These are phyloP conservation scores for Exsudoporus frostii DNA, from an alignment of 768 basidiomycete genomes.

Conservation along the genomic window DNA sequence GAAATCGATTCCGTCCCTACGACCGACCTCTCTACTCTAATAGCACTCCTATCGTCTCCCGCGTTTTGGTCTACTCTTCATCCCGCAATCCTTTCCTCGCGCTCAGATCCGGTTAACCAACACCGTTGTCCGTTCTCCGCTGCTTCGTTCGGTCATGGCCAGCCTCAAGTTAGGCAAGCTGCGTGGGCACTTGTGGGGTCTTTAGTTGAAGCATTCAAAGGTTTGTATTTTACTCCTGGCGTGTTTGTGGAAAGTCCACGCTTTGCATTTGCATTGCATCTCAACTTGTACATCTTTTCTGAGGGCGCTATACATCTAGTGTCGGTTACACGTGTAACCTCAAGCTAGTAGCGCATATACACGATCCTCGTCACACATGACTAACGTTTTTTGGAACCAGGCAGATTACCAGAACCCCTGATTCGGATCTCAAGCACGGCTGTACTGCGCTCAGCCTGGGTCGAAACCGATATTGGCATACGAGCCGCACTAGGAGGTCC, in stretches of 20 bases:
- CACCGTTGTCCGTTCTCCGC: slow-evolving; percentile 13
- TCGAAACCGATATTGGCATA: slow-evolving; percentile 70
- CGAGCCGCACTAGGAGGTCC: slow-evolving; percentile 68
- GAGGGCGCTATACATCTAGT: neutral
- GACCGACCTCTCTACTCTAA: slow-evolving; percentile 1
- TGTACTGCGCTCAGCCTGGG: slow-evolving; percentile 64
- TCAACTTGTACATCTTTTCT: neutral
- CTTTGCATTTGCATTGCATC: neutral
- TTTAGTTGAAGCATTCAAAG: slow-evolving; percentile 45
- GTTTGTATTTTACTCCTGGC: slow-evolving; percentile 26
- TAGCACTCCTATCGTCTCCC: slow-evolving; percentile 29
- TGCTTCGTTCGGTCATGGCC: slow-evolving; percentile 49
- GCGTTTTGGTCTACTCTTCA: slow-evolving; percentile 60
- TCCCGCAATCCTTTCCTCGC: slow-evolving; percentile 44
- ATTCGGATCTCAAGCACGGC: slow-evolving; percentile 52
- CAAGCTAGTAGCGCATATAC: neutral
- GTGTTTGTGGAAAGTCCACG: neutral
- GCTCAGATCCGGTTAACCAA: slow-evolving; percentile 30
- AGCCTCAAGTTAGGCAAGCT: slow-evolving; percentile 70
- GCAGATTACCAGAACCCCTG: slow-evolving; percentile 25
- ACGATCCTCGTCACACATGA: slow-evolving; percentile 3
- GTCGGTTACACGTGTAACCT: neutral
- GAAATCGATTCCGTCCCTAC: neutral
- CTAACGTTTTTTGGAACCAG: slow-evolving; percentile 14
- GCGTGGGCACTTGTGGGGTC: slow-evolving; percentile 59